Evolutionary conservation across 139 green algal species (phyloP).

Genomic region (Deuterostichococcus epilithicus): DNA sequence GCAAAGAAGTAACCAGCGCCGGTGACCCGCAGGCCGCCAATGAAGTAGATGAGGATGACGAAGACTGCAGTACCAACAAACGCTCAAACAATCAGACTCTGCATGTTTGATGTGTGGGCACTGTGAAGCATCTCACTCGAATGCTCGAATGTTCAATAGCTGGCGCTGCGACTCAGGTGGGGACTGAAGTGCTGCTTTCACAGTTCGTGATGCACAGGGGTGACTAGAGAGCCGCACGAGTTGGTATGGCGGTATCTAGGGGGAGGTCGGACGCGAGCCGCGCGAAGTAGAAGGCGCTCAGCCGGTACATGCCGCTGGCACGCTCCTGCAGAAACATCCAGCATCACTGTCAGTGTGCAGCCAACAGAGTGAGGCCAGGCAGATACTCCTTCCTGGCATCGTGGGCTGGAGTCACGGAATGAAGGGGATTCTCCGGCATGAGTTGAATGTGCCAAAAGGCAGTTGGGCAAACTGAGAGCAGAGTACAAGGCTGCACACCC

Average conservation of each 20-base stretch:
- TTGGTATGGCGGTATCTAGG: slow-evolving; percentile 62
- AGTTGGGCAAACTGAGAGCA: neutral
- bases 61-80: slow-evolving; percentile 7
- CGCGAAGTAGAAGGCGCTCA: slow-evolving; percentile 76
- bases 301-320: slow-evolving; percentile 67
- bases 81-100: too few species aligned
- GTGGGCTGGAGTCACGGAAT: too few species aligned
- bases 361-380: neutral
- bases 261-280: slow-evolving; percentile 57
- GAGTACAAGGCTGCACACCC: neutral
- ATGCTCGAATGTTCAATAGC: too few species aligned
- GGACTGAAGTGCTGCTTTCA: too few species aligned
- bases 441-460: too few species aligned
- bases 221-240: too few species aligned
- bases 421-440: too few species aligned
- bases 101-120: too few species aligned
- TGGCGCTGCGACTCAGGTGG: too few species aligned
- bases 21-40: slow-evolving; percentile 27
- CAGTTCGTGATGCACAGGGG: too few species aligned
- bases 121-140: too few species aligned
- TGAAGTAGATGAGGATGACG: slow-evolving; percentile 39
- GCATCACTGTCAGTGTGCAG: neutral
- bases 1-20: slow-evolving; percentile 49
- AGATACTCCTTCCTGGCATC: too few species aligned
- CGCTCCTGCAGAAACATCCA: slow-evolving; percentile 35